phyloP scores from a whole-genome alignment of 495 filamentous ascomycete species.

The Aspergillus campestris region DNA sequence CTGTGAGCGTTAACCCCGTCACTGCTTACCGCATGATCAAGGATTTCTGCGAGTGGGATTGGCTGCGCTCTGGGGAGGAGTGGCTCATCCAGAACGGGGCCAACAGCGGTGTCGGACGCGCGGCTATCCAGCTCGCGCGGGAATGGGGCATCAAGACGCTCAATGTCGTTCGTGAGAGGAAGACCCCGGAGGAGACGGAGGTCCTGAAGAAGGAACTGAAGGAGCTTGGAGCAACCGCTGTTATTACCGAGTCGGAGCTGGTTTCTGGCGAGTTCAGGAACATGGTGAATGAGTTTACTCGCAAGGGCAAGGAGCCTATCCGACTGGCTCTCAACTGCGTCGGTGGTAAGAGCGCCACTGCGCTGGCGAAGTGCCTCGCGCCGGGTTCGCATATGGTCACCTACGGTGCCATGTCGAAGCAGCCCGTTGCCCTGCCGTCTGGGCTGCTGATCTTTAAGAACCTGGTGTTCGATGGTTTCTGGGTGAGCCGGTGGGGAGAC shows the following conservation, averaged over 20 bases:
- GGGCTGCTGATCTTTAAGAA: conserved; percentile 86
- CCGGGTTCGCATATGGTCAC: conserved; percentile 71
- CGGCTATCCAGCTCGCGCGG: conserved; percentile 74
- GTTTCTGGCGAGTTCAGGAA: conserved; percentile 55
- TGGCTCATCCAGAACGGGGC: conserved; percentile 98
- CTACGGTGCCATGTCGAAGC: conserved; percentile 89
- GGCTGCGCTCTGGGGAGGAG: conserved; percentile 42
- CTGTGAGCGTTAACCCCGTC: conserved; percentile 83
- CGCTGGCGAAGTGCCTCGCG: conserved; percentile 60
- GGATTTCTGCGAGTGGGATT: conserved; percentile 61
- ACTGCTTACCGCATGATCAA: conserved; percentile 88
- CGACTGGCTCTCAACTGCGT: conserved; percentile 87
- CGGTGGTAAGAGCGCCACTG: conserved; percentile 72
- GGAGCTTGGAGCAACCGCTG: conserved; percentile 65
- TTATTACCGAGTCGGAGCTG: conserved; percentile 74
- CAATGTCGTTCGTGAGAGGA: conserved; percentile 70
- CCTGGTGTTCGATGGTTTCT: conserved; percentile 81
- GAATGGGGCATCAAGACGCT: conserved; percentile 83
- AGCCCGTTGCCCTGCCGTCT: conserved; percentile 70
- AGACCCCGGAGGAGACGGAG: conserved; percentile 51
- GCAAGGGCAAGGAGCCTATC: conserved; percentile 57
- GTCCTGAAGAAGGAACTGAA: conserved; percentile 60
- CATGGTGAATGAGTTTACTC: conserved; percentile 58
- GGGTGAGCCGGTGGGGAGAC: conserved; percentile 86
- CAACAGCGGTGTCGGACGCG: conserved; percentile 82